Conservation (phyloP, 2,329 filamentous ascomycete species). For the Dothidotthia symphoricarpi region DNA sequence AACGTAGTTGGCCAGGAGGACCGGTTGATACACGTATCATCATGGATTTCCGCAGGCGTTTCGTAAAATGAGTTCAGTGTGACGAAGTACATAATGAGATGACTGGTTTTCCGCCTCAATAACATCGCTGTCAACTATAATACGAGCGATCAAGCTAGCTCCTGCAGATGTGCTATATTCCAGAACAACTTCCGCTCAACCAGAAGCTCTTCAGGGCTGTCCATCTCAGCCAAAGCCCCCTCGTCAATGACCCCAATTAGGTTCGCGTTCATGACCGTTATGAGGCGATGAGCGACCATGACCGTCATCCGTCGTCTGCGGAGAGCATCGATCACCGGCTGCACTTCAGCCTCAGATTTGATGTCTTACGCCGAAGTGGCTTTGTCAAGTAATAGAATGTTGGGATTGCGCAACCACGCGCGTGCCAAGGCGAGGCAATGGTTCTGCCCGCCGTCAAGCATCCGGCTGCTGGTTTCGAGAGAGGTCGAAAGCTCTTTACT, state of each 20-base stretch:
- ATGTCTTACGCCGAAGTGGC: conserved; percentile 18
- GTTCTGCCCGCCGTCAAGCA: conserved; percentile 71
- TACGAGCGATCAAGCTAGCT: neutral
- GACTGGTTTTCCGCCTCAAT: too few relatives aligned
- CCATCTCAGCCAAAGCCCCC: conserved; percentile 13
- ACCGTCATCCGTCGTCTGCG: conserved; percentile 48
- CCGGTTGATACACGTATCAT: too few relatives aligned
- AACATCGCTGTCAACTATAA: too few relatives aligned
- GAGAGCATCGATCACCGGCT: conserved; percentile 19
- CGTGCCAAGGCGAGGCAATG: conserved; percentile 89
- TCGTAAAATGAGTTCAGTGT: too few relatives aligned
- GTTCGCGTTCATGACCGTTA: conserved; percentile 8
- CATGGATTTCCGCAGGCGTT: too few relatives aligned
- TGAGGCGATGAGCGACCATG: conserved; percentile 19
- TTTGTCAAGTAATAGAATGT: conserved; percentile 57
- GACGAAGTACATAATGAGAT: too few relatives aligned
- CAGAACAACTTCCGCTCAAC: conserved; percentile 12
- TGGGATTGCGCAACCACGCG: conserved; percentile 85
- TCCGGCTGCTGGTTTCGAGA: conserved; percentile 20
- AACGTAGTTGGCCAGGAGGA: too few relatives aligned
- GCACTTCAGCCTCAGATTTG: conserved; percentile 58
- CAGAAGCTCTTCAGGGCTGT: conserved; percentile 11
- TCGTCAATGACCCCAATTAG: conserved; percentile 18
- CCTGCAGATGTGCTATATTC: conserved; percentile 42
- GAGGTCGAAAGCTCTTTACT: conserved; percentile 1